Conservation (phyloP, 495 filamentous ascomycete genomes). For the Penicillium herquei region DNA sequence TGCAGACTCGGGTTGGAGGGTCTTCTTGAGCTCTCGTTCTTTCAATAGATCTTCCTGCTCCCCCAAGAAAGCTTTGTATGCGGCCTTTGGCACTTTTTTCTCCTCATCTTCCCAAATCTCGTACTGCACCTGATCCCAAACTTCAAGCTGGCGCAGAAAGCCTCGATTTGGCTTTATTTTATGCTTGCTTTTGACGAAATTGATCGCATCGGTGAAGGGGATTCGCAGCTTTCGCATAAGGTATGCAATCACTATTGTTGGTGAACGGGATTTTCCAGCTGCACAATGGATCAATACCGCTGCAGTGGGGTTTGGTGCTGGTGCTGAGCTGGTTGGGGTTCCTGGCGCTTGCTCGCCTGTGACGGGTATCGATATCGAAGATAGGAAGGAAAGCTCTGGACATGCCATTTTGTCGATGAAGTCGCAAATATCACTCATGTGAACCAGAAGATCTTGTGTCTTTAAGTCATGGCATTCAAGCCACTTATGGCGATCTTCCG, state of each 20-base stretch:
- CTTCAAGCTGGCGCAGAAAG: background rate
- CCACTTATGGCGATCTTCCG: background rate
- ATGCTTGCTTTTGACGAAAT: background rate
- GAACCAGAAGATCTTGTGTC: background rate
- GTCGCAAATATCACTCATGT: constrained; percentile 11
- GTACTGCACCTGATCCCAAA: background rate
- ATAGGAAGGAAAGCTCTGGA: background rate
- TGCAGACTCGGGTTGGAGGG: too few relatives aligned
- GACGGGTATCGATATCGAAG: background rate
- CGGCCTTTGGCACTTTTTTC: background rate
- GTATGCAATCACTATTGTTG: background rate
- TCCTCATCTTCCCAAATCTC: background rate
- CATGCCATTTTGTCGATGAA: background rate
- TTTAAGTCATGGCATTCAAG: constrained; percentile 37
- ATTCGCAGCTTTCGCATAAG: background rate
- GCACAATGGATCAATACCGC: background rate
- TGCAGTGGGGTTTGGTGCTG: background rate
- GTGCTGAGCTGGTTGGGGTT: background rate
- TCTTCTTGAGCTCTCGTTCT: too few relatives aligned
- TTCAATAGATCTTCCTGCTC: too few relatives aligned
- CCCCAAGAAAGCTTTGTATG: background rate
- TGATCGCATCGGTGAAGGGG: background rate
- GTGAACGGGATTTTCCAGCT: background rate
- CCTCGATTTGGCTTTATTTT: background rate
- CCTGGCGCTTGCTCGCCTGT: background rate